Evolutionary conservation across 768 basidiomycete species (phyloP).

Genomic region (Agrocybe pediades): DNA sequence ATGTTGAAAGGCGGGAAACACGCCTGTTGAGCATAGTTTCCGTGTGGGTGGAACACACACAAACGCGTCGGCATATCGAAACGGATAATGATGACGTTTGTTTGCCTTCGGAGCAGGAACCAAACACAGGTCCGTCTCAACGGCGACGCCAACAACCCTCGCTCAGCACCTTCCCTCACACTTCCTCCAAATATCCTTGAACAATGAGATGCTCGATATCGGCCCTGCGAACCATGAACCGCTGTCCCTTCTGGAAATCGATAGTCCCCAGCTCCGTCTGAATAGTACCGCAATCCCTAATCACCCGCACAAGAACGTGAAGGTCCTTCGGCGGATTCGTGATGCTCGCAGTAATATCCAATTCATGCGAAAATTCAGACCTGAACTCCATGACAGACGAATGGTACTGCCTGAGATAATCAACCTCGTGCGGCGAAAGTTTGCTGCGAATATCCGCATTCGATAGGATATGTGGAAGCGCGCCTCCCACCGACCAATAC

Average conservation of each 20-base stretch:
- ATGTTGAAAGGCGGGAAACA: conserved; percentile 7
- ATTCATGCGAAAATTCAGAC: conserved; percentile 79
- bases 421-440: conserved; percentile 49
- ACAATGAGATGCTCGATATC: conserved; percentile 95
- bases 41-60: conserved; percentile 1
- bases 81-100: conserved; percentile 15
- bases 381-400: conserved; percentile 82
- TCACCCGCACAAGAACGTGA: conserved; percentile 84
- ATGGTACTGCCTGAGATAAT: conserved; percentile 84
- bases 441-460: conserved; percentile 69
- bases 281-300: conserved; percentile 88
- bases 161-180: conserved; percentile 33
- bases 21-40: conserved; percentile 25
- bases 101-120: conserved; percentile 19
- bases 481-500: conserved; percentile 90
- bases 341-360: conserved; percentile 86
- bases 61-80: conserved; percentile 6
- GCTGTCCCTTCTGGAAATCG: conserved; percentile 86
- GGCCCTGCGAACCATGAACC: conserved; percentile 85
- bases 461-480: conserved; percentile 79
- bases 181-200: conserved; percentile 90
- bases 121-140: conserved; percentile 13
- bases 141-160: neutral
- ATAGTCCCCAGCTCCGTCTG: conserved; percentile 91
- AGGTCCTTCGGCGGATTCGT: conserved; percentile 86